Base-by-base conservation (phyloP, 164 flowering plant species). In the Liquidambar formosana region DNA sequence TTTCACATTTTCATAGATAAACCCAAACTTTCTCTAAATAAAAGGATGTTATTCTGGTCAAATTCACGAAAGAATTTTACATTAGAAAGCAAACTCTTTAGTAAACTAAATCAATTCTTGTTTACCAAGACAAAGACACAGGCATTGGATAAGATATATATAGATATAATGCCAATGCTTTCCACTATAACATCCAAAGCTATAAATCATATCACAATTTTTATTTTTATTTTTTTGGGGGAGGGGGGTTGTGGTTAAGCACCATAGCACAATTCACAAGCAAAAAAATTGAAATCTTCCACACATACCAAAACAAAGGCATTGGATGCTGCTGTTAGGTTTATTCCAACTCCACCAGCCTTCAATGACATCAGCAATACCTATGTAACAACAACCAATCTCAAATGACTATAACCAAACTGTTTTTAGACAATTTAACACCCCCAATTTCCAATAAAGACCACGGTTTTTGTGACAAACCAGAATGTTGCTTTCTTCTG, bases 291-390 rank as follows among this genome's bases (percentile, higher is more conserved):
- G 44, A 56, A 45, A 58, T 33, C 11, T 48, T 67, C 23, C n/a
- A 61, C 51, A 72, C 81, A 63, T 81, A 96, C 99, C 95, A 96
- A 61, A 61, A 96, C 87, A 78, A 91, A 96, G 61, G 98, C 99
- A 83, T 84, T 90, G 64, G 94, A 90, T 51, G 99, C 99, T 41
- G 95, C 97, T 2, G 95, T 93, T 61, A 96, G 85, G 78, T 96
- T 96, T 77, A 96, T 86, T 63, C 99, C 99, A 67, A 96, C 99
- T 63, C 99, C 99, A 66, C 99, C 99, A 74, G 99, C 99, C 83
- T 93, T 96, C 74, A 93, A 57, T 18, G 97, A 93, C 98, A 96
- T 91, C 67, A 96, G 75, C 71, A 96, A 71, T 28, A 96, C 97
- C 98, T 95, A 71, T 6, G 10, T 65, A 66, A 68, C 71, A 69